Percentiles rank a stretch among this genome's conserved stretches.
Conservation (phyloP, 306 rosid species). For the Pyrus communis region DNA sequence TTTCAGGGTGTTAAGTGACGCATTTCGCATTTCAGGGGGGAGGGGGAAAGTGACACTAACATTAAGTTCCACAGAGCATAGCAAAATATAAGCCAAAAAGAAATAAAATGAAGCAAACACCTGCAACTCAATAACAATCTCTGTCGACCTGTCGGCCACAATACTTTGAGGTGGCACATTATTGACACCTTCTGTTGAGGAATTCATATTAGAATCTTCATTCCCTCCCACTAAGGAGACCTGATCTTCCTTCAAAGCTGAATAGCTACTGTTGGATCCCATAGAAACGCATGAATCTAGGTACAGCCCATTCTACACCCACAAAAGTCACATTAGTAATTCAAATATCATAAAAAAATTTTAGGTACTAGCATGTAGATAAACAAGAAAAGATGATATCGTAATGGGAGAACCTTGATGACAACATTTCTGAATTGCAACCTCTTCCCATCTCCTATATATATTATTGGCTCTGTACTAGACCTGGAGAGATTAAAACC, state of each 20-base stretch:
- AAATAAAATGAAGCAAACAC: background rate
- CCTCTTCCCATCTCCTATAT: slow-evolving; percentile 78
- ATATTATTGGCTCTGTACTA: slow-evolving; percentile 69
- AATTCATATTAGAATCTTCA: slow-evolving; percentile 25
- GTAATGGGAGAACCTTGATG: slow-evolving; percentile 50
- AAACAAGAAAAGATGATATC: background rate
- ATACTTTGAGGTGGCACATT: slow-evolving; percentile 31
- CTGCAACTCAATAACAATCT: slow-evolving; percentile 63
- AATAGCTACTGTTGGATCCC: slow-evolving; percentile 87
- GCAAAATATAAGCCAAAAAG: background rate
- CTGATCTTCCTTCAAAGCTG: slow-evolving; percentile 53
- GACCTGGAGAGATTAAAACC: slow-evolving; percentile 50
- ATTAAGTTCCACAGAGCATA: background rate
- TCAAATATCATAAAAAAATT: background rate
- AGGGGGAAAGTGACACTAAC: background rate
- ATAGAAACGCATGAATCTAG: slow-evolving; percentile 88
- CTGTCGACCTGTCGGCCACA: slow-evolving; percentile 33
- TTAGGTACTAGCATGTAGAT: background rate
- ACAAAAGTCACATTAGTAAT: background rate
- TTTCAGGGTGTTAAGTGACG: too few species aligned
- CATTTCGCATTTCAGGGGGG: background rate
- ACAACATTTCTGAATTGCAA: slow-evolving; percentile 82
- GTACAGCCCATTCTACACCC: slow-evolving; percentile 56
- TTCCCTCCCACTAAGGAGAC: slow-evolving; percentile 53
- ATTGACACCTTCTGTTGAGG: slow-evolving; percentile 29